Conservation (phyloP, 257 asterid species). For the Ballota nigra region DNA sequence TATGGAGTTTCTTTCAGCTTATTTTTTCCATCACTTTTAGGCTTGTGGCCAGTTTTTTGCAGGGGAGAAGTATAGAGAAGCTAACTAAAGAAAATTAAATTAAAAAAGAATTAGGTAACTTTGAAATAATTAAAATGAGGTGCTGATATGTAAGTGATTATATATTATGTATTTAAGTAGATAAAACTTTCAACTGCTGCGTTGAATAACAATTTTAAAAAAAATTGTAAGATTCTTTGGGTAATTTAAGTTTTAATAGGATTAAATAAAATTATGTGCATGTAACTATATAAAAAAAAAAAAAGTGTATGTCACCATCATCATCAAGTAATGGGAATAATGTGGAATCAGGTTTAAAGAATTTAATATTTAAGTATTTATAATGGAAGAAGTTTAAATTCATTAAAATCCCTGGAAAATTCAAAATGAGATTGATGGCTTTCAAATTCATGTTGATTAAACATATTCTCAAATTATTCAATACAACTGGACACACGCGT, state of each 20-base stretch:
- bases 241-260: conserved; percentile 11
- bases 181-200: conserved; percentile 27
- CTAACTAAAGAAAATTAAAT: neutral
- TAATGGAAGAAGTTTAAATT: too few species aligned
- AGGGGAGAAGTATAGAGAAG: neutral
- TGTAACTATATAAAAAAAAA: too few species aligned
- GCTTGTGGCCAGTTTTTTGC: neutral
- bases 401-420: neutral
- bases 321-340: neutral
- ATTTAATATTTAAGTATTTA: neutral
- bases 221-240: neutral
- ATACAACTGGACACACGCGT: too few species aligned
- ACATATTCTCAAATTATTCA: too few species aligned
- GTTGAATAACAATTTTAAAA: conserved; percentile 14
- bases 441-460: neutral
- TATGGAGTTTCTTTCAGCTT: conserved; percentile 10
- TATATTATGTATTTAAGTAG: conserved; percentile 3
- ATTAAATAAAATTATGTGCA: neutral
- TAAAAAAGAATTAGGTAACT: conserved; percentile 29
- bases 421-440: neutral
- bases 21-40: neutral
- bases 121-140: conserved; percentile 9
- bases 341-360: neutral
- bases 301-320: neutral
- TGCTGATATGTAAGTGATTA: neutral